A percentile compares a stretch with the other conserved stretches of the same genome.
Evolutionary conservation across 805 yeast species (phyloP).

Genomic region (Maudiozyma saulgeensis): DNA sequence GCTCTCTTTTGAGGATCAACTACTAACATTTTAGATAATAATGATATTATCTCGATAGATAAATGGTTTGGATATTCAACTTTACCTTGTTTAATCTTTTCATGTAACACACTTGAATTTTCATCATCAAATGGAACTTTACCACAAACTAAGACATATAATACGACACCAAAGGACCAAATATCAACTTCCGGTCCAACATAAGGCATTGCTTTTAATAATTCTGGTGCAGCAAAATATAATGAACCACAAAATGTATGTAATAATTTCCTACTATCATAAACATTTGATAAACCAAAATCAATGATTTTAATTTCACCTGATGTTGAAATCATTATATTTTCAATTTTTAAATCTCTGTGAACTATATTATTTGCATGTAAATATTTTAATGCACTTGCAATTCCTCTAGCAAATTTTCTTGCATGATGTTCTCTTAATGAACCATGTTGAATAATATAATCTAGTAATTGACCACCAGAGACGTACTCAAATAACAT

Average conservation of each 20-base stretch:
- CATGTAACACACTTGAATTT: slow-evolving; percentile 82
- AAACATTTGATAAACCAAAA: slow-evolving; percentile 88
- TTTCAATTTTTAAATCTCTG: slow-evolving; percentile 92
- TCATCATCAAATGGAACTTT: slow-evolving; percentile 97
- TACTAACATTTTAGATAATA: slow-evolving; percentile 80
- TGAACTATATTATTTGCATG: slow-evolving; percentile 93
- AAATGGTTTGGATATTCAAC: slow-evolving; percentile 85
- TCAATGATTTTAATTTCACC: slow-evolving; percentile 95
- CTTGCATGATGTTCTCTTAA: slow-evolving; percentile 90
- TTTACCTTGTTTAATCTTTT: slow-evolving; percentile 82
- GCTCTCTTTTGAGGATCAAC: slow-evolving; percentile 84
- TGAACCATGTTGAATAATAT: slow-evolving; percentile 92
- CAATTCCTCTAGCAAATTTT: slow-evolving; percentile 89
- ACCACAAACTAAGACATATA: slow-evolving; percentile 92
- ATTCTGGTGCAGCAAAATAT: slow-evolving; percentile 97
- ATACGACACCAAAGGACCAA: slow-evolving; percentile 96
- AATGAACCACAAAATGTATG: slow-evolving; percentile 95
- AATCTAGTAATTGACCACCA: slow-evolving; percentile 96
- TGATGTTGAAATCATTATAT: slow-evolving; percentile 83
- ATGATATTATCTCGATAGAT: slow-evolving; percentile 68
- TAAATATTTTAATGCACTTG: slow-evolving; percentile 85
- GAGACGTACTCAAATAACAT: slow-evolving; percentile 94
- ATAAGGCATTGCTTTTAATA: slow-evolving; percentile 84
- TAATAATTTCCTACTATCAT: slow-evolving; percentile 57
- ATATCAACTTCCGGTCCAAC: slow-evolving; percentile 96